phyloP scores from a whole-genome alignment of 2,329 filamentous ascomycete species.

The Arthrobotrys sphaeroides region DNA sequence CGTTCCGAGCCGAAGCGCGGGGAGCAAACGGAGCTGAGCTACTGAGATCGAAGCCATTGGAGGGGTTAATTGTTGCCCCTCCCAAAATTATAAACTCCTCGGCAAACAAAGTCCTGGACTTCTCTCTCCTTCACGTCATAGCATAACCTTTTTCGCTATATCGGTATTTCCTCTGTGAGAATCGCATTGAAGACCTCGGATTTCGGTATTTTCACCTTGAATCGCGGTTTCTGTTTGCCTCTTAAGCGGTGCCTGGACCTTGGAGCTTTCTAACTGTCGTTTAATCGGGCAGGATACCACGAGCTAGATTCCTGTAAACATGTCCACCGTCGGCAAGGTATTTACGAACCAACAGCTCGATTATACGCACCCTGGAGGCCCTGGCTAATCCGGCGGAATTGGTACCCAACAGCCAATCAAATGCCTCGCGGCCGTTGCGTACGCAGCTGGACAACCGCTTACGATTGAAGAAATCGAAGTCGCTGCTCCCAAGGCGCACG shows the following conservation, averaged over 20 bases:
- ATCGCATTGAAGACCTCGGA: neutral
- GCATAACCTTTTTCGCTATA: neutral
- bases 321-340: constrained; percentile 67
- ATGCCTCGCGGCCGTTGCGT: constrained; percentile 97
- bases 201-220: neutral
- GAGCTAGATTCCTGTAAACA: constrained; percentile 27
- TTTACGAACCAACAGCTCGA: constrained; percentile 51
- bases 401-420: constrained; percentile 76
- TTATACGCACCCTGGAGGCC: neutral
- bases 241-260: neutral
- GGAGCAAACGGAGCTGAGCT: constrained; percentile 24
- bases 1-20: constrained; percentile 51
- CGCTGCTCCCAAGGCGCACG: constrained; percentile 83
- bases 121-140: constrained; percentile 17
- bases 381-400: constrained; percentile 10
- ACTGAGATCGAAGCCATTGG: neutral
- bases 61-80: constrained; percentile 38
- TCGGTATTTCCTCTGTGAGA: too few relatives aligned
- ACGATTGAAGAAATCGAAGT: constrained; percentile 93
- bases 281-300: constrained; percentile 8
- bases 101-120: constrained; percentile 27
- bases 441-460: constrained; percentile 92
- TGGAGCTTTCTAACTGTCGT: neutral
- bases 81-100: constrained; percentile 37
- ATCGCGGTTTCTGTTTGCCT: neutral